Evolutionary conservation across 805 yeast genomes (phyloP).

Genomic region (Starmerella etchellsii): DNA sequence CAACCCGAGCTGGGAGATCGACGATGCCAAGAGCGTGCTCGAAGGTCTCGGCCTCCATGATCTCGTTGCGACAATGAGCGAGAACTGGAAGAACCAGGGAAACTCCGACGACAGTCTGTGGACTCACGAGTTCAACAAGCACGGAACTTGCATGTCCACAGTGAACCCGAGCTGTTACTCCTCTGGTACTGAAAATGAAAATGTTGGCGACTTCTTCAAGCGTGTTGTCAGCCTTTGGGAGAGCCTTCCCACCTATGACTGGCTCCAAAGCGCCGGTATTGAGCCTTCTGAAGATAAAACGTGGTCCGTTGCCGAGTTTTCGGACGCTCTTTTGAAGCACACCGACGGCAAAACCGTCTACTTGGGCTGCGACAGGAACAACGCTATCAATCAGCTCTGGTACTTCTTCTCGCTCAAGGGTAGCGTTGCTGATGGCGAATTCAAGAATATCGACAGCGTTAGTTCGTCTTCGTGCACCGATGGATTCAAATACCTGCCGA

Average conservation of each 20-base stretch:
- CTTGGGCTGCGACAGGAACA: conserved; percentile 42
- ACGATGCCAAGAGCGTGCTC: conserved; percentile 37
- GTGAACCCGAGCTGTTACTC: conserved; percentile 58
- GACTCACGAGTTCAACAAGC: conserved; percentile 89
- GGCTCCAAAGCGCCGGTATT: conserved; percentile 57
- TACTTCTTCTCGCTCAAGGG: conserved; percentile 70
- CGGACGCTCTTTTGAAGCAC: conserved; percentile 27
- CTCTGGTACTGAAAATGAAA: conserved; percentile 23
- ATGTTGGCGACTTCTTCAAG: conserved; percentile 58
- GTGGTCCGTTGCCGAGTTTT: conserved; percentile 38
- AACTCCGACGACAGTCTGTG: conserved; percentile 61
- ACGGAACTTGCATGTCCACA: conserved; percentile 83
- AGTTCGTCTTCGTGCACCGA: conserved; percentile 52
- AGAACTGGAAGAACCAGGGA: conserved; percentile 60
- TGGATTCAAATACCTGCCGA: conserved; percentile 66
- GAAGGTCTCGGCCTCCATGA: conserved; percentile 32
- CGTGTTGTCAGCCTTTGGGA: conserved; percentile 46
- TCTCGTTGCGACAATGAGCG: conserved; percentile 43
- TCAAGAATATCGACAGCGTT: conserved; percentile 43
- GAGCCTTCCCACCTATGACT: conserved; percentile 51
- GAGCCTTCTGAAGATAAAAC: conserved; percentile 47
- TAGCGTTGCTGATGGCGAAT: conserved; percentile 52
- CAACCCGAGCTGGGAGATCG: conserved; percentile 44
- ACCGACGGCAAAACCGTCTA: conserved; percentile 41
- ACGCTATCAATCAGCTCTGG: conserved; percentile 56